Evolutionary conservation across 495 filamentous ascomycete species (phyloP), one percentile per base, ranked within the genome.

Genomic region (Bryoglossum gracile): DNA sequence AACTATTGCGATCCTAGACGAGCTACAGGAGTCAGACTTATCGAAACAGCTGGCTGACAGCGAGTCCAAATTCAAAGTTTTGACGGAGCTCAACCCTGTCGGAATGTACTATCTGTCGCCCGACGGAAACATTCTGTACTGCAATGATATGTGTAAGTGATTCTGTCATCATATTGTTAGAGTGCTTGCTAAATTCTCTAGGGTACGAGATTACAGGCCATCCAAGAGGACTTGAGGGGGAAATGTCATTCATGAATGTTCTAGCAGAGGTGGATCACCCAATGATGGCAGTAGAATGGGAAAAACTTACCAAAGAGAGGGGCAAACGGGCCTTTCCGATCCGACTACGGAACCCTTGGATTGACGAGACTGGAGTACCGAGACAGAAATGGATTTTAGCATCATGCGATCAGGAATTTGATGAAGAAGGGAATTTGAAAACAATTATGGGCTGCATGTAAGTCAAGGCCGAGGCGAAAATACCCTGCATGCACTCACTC

Each of bases 141-240:
- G 50, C 19, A 57, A 57, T 38, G 54, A 57, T 32, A 53, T 50
- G 49, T 56, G 50, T 52, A 38, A 46, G 50, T 46, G n/a, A 6
- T 37, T 19, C 35, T 8, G 18, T 9, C 13, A 6, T 4, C 22
- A 2, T 1, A 1, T 3, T 18, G 18, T 32, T 32, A 16, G 5
- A 14, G 21, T 19, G 0, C 4, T 3, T 18, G 1, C 36, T 52
- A 23, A 52, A 1, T 8, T 11, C 1, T 24, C 0, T 8, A 54
- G 43, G 54, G 54, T 57, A 57, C 23, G 54, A 57, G 28, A 57
- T 57, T 14, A 57, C 54, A 6, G 54, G 54, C 4, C 54, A 57
- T 46, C 54, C 54, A 13, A 45, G 54, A 32, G 49, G 54, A 16
- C 41, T 53, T 6, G 54, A 57, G 25, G 50, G 39, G 10, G 54